These are phyloP conservation scores for Avena insularis DNA, from an alignment of 176 grass and related monocot species.

Conservation along the genomic window DNA sequence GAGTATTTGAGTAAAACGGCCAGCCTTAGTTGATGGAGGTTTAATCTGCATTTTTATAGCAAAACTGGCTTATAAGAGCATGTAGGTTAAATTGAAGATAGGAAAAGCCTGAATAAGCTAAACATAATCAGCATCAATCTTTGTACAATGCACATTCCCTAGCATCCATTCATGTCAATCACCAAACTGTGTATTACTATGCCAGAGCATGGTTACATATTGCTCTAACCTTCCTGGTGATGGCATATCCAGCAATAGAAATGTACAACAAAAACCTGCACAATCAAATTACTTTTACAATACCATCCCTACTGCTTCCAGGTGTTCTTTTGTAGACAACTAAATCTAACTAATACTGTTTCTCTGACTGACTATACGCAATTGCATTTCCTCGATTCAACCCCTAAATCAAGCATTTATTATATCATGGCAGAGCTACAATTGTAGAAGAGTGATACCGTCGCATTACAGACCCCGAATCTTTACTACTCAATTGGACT, in stretches of 20 bases:
- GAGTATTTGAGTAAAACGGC: slow-evolving; percentile 91
- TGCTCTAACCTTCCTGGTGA: background rate
- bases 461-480: background rate
- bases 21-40: slow-evolving; percentile 73
- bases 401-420: background rate
- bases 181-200: slow-evolving; percentile 15
- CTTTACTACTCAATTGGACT: background rate
- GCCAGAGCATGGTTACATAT: background rate
- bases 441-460: background rate
- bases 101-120: slow-evolving; percentile 27
- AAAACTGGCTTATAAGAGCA: slow-evolving; percentile 16
- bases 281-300: background rate
- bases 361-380: background rate
- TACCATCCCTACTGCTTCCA: background rate
- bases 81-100: slow-evolving; percentile 6
- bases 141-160: slow-evolving; percentile 30
- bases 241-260: slow-evolving; percentile 17
- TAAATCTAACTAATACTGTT: background rate
- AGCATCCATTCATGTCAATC: background rate
- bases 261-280: background rate
- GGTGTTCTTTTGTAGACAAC: background rate
- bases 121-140: background rate
- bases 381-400: background rate
- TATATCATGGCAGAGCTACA: background rate
- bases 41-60: slow-evolving; percentile 76